Evolutionary conservation across 176 grass and related monocot genomes (phyloP), one percentile per base, ranked within the genome.

Genomic region (Miscanthus lutarioriparius): DNA sequence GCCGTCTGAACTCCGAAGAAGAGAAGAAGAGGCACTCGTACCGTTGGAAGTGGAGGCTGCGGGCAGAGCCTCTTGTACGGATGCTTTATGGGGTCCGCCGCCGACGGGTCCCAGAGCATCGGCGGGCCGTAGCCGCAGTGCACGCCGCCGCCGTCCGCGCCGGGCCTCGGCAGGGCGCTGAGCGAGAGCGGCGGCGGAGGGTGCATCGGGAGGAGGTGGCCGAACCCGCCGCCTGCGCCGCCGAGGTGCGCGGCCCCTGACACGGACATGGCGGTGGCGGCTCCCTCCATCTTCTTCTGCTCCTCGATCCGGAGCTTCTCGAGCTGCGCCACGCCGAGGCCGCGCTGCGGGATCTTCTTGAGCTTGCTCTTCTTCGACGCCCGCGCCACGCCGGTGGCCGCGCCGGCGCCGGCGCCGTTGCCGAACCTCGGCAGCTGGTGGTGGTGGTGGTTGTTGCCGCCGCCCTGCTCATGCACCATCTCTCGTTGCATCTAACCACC

Each of bases 381-480:
- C 36, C 36, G 36, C 6, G 36, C 36, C 36, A 37, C 5, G 36
- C 36, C 36, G 36, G 36, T 30, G 28, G 28, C 36, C 36, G 36
- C 6, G 36, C 36, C 36, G 7, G 36, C 5, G 36, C 36, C 36
- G 36, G 36, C 36, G 36, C 36, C 36, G 5, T 37, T 37, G 36
- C 36, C 36, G 0, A 6, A 37, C 36, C 36, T 37, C 36, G 36
- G 5, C 36, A 7, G 36, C 7, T 37, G 36, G 36, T 37, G 36
- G 7, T 37, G 36, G 36, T 37, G 36, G 36, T 37, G 6, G 36
- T 37, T 33, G 32, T n/a, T n/a, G n/a, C n/a, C 56, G 74, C 47
- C 36, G 79, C 8, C 74, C 23, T 80, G 85, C 30, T 84, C 92
- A 53, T 92, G 90, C 82, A 94, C 87, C 92, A 92, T 92, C 20